These are phyloP conservation scores for Dichomitus squalens DNA, from an alignment of 1,284 basidiomycete species.

Conservation along the genomic window DNA sequence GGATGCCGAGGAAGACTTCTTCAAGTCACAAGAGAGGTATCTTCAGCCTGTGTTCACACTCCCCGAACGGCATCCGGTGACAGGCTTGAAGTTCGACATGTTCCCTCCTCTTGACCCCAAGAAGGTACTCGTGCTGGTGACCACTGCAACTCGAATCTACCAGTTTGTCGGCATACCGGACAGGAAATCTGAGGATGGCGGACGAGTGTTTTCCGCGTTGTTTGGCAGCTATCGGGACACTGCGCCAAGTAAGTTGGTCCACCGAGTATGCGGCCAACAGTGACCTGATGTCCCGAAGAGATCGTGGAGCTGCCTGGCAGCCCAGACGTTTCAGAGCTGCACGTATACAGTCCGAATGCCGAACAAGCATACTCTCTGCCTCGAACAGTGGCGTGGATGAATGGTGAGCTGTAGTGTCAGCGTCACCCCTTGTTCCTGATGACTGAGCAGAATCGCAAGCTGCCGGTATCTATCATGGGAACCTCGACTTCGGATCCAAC, in stretches of 20 bases:
- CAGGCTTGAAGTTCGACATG: slow-evolving; percentile 82
- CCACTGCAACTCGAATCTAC: slow-evolving; percentile 89
- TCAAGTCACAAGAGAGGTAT: slow-evolving; percentile 87
- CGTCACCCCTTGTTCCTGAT: slow-evolving; percentile 8
- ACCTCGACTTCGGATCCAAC: slow-evolving; percentile 64
- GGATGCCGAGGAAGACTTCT: slow-evolving; percentile 89
- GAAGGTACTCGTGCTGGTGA: slow-evolving; percentile 74
- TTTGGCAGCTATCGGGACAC: slow-evolving; percentile 76
- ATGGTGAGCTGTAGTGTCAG: slow-evolving; percentile 48
- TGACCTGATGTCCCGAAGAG: slow-evolving; percentile 50
- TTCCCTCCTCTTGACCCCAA: slow-evolving; percentile 65
- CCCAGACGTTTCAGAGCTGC: slow-evolving; percentile 73
- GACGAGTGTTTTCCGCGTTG: slow-evolving; percentile 74
- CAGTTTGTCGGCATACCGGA: slow-evolving; percentile 82
- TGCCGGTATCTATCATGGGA: slow-evolving; percentile 85
- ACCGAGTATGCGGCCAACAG: background rate
- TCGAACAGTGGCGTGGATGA: slow-evolving; percentile 86
- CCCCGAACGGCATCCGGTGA: slow-evolving; percentile 78
- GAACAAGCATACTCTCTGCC: slow-evolving; percentile 71
- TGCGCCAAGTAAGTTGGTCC: slow-evolving; percentile 69
- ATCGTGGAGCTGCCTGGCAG: slow-evolving; percentile 86
- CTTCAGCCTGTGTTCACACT: slow-evolving; percentile 80
- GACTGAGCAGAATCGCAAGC: slow-evolving; percentile 41
- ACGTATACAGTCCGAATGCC: slow-evolving; percentile 72
- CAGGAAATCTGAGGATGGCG: slow-evolving; percentile 69